Percentiles rank a stretch among this genome's conserved stretches.
These are phyloP conservation scores for Metschnikowia continentalis DNA, from an alignment of 805 yeast genomes.

Conservation along the genomic window DNA sequence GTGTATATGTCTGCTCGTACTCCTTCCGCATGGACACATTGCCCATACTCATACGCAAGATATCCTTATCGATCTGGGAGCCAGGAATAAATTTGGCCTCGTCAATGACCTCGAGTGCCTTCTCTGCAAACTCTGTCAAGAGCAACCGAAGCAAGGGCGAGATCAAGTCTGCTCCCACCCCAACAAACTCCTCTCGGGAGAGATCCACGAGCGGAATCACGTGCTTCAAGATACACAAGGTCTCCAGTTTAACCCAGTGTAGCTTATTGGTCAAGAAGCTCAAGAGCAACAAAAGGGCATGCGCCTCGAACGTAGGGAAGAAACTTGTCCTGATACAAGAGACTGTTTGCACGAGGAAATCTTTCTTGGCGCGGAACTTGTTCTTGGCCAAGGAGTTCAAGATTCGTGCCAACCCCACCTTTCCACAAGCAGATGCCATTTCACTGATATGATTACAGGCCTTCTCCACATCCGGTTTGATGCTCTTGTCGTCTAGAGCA, in stretches of 20 bases:
- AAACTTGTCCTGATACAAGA: conserved; percentile 62
- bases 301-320: conserved; percentile 72
- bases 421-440: conserved; percentile 56
- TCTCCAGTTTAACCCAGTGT: conserved; percentile 76
- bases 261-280: conserved; percentile 76
- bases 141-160: conserved; percentile 80
- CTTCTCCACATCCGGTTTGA: conserved; percentile 46
- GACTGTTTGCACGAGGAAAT: conserved; percentile 78
- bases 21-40: conserved; percentile 73
- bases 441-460: conserved; percentile 44
- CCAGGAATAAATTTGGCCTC: conserved; percentile 84
- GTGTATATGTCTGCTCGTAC: conserved; percentile 78
- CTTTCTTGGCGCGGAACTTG: conserved; percentile 85
- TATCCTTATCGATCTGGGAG: conserved; percentile 85
- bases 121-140: conserved; percentile 82
- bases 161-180: conserved; percentile 92
- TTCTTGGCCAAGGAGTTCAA: conserved; percentile 71
- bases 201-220: conserved; percentile 76
- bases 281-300: conserved; percentile 66
- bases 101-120: conserved; percentile 86
- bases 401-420: conserved; percentile 62
- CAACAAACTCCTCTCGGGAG: conserved; percentile 70
- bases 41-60: conserved; percentile 87
- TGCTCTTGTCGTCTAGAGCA: conserved; percentile 56
- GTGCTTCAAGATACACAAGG: conserved; percentile 69